Conservation (phyloP, 1,284 basidiomycete species). For the Cryptococcus sp. region DNA sequence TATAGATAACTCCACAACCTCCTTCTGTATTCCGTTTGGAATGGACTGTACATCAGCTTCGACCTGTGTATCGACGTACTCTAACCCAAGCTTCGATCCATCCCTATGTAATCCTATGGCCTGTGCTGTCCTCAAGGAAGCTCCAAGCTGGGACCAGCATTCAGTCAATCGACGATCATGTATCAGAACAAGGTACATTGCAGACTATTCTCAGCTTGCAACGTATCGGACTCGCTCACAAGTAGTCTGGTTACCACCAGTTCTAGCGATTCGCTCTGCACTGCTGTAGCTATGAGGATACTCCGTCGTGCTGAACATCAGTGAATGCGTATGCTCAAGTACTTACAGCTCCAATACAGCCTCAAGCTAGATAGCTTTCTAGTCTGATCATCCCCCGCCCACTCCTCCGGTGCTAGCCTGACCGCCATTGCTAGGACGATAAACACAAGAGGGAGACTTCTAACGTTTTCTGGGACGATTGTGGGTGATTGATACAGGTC, state of each 20-base stretch:
- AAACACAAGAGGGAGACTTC: conserved; percentile 85
- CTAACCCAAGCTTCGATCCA: conserved; percentile 64
- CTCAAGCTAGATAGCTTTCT: conserved; percentile 72
- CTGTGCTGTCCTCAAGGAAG: conserved; percentile 87
- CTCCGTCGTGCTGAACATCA: conserved; percentile 65
- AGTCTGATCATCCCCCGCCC: conserved; percentile 70
- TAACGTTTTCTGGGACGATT: conserved; percentile 70
- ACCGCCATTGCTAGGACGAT: conserved; percentile 89
- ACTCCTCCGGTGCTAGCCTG: conserved; percentile 74
- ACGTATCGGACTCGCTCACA: conserved; percentile 51
- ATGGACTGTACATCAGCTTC: conserved; percentile 50
- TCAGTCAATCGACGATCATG: conserved; percentile 55
- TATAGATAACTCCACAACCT: conserved; percentile 92
- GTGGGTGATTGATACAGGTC: conserved; percentile 71
- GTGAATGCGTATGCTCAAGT: background rate
- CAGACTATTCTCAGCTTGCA: conserved; percentile 61
- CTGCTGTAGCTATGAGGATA: conserved; percentile 79
- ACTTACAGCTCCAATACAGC: conserved; percentile 91
- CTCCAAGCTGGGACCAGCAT: conserved; percentile 92
- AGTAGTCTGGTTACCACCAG: conserved; percentile 81
- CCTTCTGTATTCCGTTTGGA: conserved; percentile 80
- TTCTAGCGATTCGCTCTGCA: conserved; percentile 83
- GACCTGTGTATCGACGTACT: conserved; percentile 51
- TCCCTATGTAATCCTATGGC: conserved; percentile 90
- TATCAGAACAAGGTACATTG: conserved; percentile 78